Conservation (phyloP, 1,139 yeast genomes). For the Yamadazyma blattariae region DNA sequence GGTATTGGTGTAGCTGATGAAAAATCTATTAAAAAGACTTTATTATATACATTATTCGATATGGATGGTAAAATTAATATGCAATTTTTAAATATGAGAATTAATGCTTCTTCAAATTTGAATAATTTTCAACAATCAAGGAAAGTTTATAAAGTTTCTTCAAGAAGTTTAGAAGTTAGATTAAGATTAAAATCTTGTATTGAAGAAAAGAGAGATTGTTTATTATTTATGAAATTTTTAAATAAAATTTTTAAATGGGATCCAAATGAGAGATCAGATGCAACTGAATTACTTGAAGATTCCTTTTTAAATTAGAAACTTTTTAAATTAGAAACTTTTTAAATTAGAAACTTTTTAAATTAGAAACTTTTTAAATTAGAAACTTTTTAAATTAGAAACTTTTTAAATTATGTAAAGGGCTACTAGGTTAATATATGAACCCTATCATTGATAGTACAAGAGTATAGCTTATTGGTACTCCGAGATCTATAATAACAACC, state of each 20-base stretch:
- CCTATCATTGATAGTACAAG: no score
- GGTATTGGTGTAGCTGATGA: slow-evolving; percentile 18
- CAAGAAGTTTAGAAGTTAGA: slow-evolving; percentile 36
- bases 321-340: no score
- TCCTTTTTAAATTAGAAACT: slow-evolving; percentile 16
- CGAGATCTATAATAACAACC: no score
- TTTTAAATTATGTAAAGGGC: slow-evolving; percentile 1
- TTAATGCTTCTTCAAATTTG: slow-evolving; percentile 16
- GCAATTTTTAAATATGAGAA: slow-evolving; percentile 26
- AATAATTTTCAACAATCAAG: slow-evolving; percentile 15
- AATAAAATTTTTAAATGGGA: slow-evolving; percentile 53
- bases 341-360: no score
- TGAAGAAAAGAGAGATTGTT: slow-evolving; percentile 17
- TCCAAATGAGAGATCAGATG: slow-evolving; percentile 44
- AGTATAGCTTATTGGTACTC: no score
- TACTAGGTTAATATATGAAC: slow-evolving; percentile 1
- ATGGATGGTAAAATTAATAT: slow-evolving; percentile 36
- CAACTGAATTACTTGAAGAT: slow-evolving; percentile 44
- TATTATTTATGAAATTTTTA: slow-evolving; percentile 28
- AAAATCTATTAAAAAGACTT: slow-evolving; percentile 27
- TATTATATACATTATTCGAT: slow-evolving; percentile 40
- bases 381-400: no score
- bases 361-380: no score
- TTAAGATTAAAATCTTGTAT: slow-evolving; percentile 37
- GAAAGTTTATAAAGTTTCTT: slow-evolving; percentile 25